phyloP scores from a whole-genome alignment of 768 basidiomycete genomes.

The Termitomyces sp. region DNA sequence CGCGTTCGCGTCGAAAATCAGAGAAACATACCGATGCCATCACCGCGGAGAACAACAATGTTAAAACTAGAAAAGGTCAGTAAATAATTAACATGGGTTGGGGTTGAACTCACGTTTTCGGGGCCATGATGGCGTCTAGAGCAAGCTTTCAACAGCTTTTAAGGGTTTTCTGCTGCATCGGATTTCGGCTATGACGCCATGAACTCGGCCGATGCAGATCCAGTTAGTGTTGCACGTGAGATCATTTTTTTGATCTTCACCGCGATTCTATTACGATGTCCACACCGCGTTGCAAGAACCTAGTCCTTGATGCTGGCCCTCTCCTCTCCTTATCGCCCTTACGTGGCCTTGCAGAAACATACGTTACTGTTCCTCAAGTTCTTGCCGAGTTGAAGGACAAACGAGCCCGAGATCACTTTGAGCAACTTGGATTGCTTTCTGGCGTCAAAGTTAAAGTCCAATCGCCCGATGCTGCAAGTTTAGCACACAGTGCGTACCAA shows the following conservation, averaged over 20 bases:
- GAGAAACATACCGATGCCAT: slow-evolving; percentile 79
- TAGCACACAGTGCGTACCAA: slow-evolving; percentile 54
- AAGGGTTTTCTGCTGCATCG: slow-evolving; percentile 15
- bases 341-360: slow-evolving; percentile 83
- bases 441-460: slow-evolving; percentile 74
- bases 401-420: slow-evolving; percentile 83
- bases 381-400: slow-evolving; percentile 87
- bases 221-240: slow-evolving; percentile 15
- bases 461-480: slow-evolving; percentile 65
- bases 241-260: slow-evolving; percentile 16
- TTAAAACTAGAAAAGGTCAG: slow-evolving; percentile 58
- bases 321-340: slow-evolving; percentile 87
- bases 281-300: slow-evolving; percentile 59
- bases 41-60: slow-evolving; percentile 89
- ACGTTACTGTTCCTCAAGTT: slow-evolving; percentile 88
- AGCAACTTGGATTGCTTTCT: slow-evolving; percentile 70
- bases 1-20: not conserved
- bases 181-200: slow-evolving; percentile 15
- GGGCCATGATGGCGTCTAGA: slow-evolving; percentile 31
- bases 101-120: slow-evolving; percentile 39
- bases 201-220: slow-evolving; percentile 17
- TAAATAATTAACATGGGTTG: not conserved
- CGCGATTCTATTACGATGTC: slow-evolving; percentile 15
- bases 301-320: slow-evolving; percentile 94
- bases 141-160: not conserved